Conservation (phyloP, 805 yeast species). For the Saccharomycopsis malanga region DNA sequence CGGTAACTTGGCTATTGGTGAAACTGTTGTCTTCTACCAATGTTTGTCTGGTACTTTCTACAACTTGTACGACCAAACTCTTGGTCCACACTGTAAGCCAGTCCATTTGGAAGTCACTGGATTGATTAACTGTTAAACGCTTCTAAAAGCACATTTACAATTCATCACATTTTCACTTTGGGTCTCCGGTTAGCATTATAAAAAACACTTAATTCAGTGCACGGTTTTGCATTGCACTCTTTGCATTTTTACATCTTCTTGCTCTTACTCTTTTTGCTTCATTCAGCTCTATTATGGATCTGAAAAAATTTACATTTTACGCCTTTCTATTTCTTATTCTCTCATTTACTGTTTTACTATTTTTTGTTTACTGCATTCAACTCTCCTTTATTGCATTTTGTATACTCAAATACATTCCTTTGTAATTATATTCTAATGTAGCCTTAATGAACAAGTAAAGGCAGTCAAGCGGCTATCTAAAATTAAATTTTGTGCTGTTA, state of each 20-base stretch:
- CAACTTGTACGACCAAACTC: conserved; percentile 54
- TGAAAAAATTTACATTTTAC: no score
- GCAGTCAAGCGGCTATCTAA: no score
- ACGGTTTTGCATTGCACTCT: neutral
- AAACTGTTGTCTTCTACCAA: conserved; percentile 50
- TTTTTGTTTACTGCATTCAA: neutral
- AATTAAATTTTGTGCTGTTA: no score
- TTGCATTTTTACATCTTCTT: neutral
- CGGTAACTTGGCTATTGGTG: conserved; percentile 53
- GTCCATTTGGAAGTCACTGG: conserved; percentile 47
- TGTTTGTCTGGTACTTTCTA: conserved; percentile 62
- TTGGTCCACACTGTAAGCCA: conserved; percentile 50
- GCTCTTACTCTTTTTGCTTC: neutral
- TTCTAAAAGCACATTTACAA: neutral
- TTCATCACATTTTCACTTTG: neutral
- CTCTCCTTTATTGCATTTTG: neutral
- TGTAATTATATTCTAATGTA: no score
- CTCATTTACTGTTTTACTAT: neutral
- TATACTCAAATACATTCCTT: no score
- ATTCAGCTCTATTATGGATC: neutral
- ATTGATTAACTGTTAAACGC: conserved; percentile 34
- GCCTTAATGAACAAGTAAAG: no score
- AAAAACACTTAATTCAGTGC: neutral
- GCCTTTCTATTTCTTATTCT: neutral
- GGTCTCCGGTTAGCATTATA: neutral